Base-by-base conservation (phyloP, 192 early-diverging fungal species). In the Backusella parvicylindrica region DNA sequence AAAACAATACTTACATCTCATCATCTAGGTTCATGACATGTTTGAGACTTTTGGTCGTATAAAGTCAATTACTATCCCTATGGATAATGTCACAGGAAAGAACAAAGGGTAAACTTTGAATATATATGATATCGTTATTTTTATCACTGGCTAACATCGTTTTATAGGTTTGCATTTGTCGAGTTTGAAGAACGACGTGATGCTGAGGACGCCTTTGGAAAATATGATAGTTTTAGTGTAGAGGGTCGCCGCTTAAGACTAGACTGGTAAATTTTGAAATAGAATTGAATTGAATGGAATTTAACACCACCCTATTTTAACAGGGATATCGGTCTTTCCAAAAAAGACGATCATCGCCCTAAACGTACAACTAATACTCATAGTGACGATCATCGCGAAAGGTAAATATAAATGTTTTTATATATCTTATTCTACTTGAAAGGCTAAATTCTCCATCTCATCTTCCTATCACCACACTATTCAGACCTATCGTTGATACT, bases 91-190 rank as follows among this genome's bases (percentile, higher is more conserved):
- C 75, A 94, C 93, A 50, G 84, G 85, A 23, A 84, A 87, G n/a
- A 95, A 95, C 84, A 95, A 95, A 77, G 93, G 93, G 91, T 93
- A 84, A n/a, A n/a, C n/a, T n/a, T n/a, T n/a, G n/a, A n/a, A 79
- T 73, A 41, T 67, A 38, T 9, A 18, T 21, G 2, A 8, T 15
- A 6, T 66, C 31, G 33, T 18, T 6, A 5, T 18, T 36, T 16
- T 36, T 18, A 31, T 65, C 12, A 16, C 35, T 18, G 35, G 7
- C 18, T n/a, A 38, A 32, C n/a, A 7, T 65, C 31, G 5, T 5
- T 5, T 28, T 40, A 2, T 80, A 94, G 92, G 8, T 94, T 94
- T 75, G 90, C 92, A 6, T 94, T 94, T 78, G 86, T 92, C 38
- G 86, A 90, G 50, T 94, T 87, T 83, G 90, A 91, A 65, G 90